Evolutionary conservation across 2,329 filamentous ascomycete genomes (phyloP), one percentile per base, ranked within the genome.

Genomic region (Paraphoma chrysanthemicola): DNA sequence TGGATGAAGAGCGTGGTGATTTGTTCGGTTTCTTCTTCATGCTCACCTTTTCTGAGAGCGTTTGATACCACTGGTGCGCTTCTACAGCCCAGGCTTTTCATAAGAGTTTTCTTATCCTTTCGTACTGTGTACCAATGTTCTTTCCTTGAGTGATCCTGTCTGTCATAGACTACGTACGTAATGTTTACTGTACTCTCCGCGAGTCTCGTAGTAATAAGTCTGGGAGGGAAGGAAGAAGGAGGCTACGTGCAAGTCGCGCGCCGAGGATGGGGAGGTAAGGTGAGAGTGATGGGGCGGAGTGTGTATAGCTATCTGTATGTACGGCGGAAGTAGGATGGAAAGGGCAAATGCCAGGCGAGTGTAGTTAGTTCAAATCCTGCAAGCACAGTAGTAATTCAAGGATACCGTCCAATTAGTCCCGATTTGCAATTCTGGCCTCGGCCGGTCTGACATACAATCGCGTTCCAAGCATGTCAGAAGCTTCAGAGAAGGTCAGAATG

Each of bases 161-260:
- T 42, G n/a, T 30, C 30, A 36, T 44, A 58, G 48, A 44, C 38
- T 44, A 18, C 39, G 14, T 46, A 31, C 43, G 16, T 59, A 59
- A 59, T 59, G 56, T 56, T 45, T 59, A 56, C 53, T 56, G 36
- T 17, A 28, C 52, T 56, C 36, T 48, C 36, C 30, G 53, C 39
- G 43, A 50, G 45, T 47, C 38, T 39, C 9, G 16, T 53, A 18
- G 42, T 55, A 58, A 54, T 54, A 33, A 39, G 43, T 39, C 23
- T 23, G 23, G 9, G 39, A 41, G 46, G 3, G 29, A 36, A 42
- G 39, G 36, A 9, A 39, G 18, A 33, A 44, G 14, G n/a, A 39
- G 48, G 29, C 14, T 45, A 44, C 36, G 44, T 30, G 31, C 39
- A 30, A 48, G 30, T 33, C 48, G 47, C 47, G 48, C 50, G 49